Evolutionary conservation across 306 rosid genomes (phyloP).

Genomic region (Abrus precatorius): DNA sequence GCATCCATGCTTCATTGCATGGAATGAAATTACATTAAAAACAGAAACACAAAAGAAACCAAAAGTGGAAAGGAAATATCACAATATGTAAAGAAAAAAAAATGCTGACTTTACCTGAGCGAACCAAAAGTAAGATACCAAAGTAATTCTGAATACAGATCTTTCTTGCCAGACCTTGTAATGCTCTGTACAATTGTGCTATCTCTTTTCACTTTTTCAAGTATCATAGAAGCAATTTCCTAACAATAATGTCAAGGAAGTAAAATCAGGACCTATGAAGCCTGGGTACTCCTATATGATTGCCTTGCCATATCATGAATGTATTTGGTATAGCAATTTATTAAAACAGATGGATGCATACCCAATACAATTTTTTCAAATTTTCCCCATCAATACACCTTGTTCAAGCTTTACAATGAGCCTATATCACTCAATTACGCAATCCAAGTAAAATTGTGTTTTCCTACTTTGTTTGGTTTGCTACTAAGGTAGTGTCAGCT

Average conservation of each 20-base stretch:
- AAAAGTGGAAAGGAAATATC: constrained; percentile 24
- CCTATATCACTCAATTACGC: background rate
- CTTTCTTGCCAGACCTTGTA: constrained; percentile 91
- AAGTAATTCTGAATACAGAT: constrained; percentile 82
- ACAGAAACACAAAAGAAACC: constrained; percentile 24
- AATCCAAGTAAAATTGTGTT: constrained; percentile 13
- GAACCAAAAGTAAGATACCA: constrained; percentile 81
- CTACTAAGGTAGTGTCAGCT: background rate
- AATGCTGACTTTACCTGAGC: constrained; percentile 65
- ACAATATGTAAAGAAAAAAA: constrained; percentile 20
- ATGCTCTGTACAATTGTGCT: constrained; percentile 65
- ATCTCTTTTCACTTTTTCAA: constrained; percentile 73
- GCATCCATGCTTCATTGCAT: constrained; percentile 25
- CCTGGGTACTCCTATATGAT: constrained; percentile 4
- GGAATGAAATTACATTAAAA: constrained; percentile 28
- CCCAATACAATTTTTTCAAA: constrained; percentile 8
- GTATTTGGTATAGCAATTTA: background rate
- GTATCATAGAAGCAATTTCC: constrained; percentile 71
- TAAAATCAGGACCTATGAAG: constrained; percentile 23
- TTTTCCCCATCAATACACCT: background rate
- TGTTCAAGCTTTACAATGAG: constrained; percentile 17
- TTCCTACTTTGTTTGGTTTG: constrained; percentile 9
- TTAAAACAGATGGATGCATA: background rate
- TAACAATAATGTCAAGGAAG: constrained; percentile 47
- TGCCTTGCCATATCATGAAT: constrained; percentile 4